Conservation (phyloP, 163 green algal species). For the Botryococcus braunii region DNA sequence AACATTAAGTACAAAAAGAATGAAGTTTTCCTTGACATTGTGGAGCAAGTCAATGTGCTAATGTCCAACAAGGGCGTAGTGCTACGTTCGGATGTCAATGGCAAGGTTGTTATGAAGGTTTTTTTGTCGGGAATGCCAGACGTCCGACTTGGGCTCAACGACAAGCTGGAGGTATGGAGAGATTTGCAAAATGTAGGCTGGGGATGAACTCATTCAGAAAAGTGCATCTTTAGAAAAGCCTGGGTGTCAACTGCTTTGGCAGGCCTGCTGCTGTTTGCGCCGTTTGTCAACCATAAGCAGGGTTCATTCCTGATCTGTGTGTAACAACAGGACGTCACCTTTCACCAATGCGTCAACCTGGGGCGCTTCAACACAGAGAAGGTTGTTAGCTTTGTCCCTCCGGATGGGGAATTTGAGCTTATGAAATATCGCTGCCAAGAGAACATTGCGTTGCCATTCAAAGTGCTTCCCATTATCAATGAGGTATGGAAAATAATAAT, state of each 20-base stretch:
- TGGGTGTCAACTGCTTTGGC: no score
- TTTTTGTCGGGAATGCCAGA: conserved; percentile 95
- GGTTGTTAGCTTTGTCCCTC: conserved; percentile 89
- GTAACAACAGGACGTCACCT: conserved; percentile 75
- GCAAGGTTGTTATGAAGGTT: conserved; percentile 88
- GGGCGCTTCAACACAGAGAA: conserved; percentile 73
- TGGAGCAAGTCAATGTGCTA: conserved; percentile 55
- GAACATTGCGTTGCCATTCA: conserved; percentile 82
- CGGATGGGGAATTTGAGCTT: conserved; percentile 97
- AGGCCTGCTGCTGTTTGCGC: neutral
- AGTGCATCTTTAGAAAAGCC: no score
- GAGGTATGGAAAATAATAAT: no score
- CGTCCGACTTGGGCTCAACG: conserved; percentile 90
- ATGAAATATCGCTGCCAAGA: conserved; percentile 79
- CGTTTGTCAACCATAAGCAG: neutral
- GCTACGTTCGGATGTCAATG: conserved; percentile 81
- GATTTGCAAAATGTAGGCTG: no score
- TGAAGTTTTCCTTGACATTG: conserved; percentile 88
- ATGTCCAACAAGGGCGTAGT: conserved; percentile 56
- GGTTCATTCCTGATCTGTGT: neutral
- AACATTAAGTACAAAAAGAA: conserved; percentile 93
- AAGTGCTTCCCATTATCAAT: conserved; percentile 77
- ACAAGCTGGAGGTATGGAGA: conserved; percentile 69
- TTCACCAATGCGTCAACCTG: conserved; percentile 88
- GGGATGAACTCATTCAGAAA: no score